Evolutionary conservation across 1,139 yeast genomes (phyloP), one percentile per base, ranked within the genome.

Genomic region (Pichia sp.): DNA sequence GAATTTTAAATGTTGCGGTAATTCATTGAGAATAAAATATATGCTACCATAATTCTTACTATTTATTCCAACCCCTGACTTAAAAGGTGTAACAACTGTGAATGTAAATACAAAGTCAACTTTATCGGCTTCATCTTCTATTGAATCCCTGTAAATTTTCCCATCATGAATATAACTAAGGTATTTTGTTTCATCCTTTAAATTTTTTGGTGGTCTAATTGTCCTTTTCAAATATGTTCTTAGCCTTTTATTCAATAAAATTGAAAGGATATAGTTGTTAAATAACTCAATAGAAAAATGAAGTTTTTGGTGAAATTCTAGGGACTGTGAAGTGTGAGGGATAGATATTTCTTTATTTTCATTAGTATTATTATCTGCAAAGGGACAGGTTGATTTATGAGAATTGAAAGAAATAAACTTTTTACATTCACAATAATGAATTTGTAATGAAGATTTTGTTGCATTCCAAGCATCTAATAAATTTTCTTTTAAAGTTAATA

Each of bases 51-150:
- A 26, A 25, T 32, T 33, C n/a, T 23, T 19, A 16, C 30, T 26
- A 3, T 34, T 28, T 5, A 21, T 1, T 18, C 33, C 33, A 14
- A 10, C 5, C n/a, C 15, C 25, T 14, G 3, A 7, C 4, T 25
- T 32, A 6, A 25, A 21, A 8, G 37, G 32, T 3, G 41, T 29
- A 15, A 38, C 16, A 21, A 44, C 15, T n/a, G 45, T 37, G 9
- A 44, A 41, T 6, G 47, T 44, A 9, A 44, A 41, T 2, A 33
- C 38, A 33, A 44, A 44, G 38, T 44, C 47, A n/a, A 44, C 15
- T 15, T 38, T 33, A 20, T 15, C 26, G 8, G 16, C 15, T 33
- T 25, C 29, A 7, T 31, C 21, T n/a, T 8, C 13, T 6, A 38
- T 23, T 2, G 25, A 1, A 4, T 44, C 37, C 6, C 31, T 31